A percentile compares a stretch with the other conserved stretches of the same genome.
phyloP scores from a whole-genome alignment of 805 yeast species.

The Pichia cephalocereana region DNA sequence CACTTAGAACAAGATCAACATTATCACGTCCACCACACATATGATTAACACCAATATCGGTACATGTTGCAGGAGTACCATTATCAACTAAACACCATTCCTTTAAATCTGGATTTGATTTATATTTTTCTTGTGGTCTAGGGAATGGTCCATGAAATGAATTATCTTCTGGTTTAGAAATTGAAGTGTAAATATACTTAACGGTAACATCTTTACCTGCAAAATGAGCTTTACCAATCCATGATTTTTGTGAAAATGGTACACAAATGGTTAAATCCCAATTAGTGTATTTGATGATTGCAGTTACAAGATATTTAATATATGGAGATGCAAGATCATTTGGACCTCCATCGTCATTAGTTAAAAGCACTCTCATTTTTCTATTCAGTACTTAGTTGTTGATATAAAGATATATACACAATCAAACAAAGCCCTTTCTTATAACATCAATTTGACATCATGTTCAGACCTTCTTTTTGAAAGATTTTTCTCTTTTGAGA shows the following conservation, averaged over 20 bases:
- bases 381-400: too few species aligned
- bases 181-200: slow-evolving; percentile 54
- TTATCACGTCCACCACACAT: slow-evolving; percentile 40
- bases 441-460: too few species aligned
- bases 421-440: too few species aligned
- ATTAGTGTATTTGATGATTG: slow-evolving; percentile 52
- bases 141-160: slow-evolving; percentile 62
- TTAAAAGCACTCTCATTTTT: slow-evolving; percentile 33
- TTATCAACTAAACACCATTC: slow-evolving; percentile 78
- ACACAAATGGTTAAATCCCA: slow-evolving; percentile 83
- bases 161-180: slow-evolving; percentile 35
- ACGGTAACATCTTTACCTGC: slow-evolving; percentile 62
- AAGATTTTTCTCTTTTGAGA: too few species aligned
- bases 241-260: slow-evolving; percentile 80
- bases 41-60: slow-evolving; percentile 82
- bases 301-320: slow-evolving; percentile 69
- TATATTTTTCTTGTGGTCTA: slow-evolving; percentile 34
- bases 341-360: slow-evolving; percentile 96
- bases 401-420: too few species aligned
- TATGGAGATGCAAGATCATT: slow-evolving; percentile 75
- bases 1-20: slow-evolving; percentile 82
- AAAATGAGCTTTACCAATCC: slow-evolving; percentile 97
- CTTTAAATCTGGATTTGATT: slow-evolving; percentile 34
- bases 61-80: slow-evolving; percentile 94
- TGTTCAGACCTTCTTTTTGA: too few species aligned